Evolutionary conservation across 257 asterid species (phyloP).

Genomic region (Verbascum thapsus): DNA sequence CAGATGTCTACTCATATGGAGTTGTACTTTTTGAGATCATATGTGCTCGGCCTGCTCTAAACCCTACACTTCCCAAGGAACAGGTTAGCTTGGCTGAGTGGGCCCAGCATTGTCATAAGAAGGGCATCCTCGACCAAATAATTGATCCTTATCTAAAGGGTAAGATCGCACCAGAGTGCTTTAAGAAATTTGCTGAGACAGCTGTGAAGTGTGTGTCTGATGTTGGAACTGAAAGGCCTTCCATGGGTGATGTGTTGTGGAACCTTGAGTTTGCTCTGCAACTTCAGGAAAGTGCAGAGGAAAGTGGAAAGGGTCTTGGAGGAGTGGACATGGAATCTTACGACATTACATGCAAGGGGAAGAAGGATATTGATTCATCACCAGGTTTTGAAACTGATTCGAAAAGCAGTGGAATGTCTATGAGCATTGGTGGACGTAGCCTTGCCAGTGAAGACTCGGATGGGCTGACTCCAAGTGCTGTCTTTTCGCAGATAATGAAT

Average conservation of each 20-base stretch:
- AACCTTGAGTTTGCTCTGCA: constrained; percentile 90
- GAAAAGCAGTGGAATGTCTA: constrained; percentile 73
- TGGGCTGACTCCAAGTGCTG: constrained; percentile 90
- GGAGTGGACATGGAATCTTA: constrained; percentile 41
- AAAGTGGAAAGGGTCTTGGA: no score
- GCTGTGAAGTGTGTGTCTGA: constrained; percentile 87
- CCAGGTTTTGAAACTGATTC: constrained; percentile 72
- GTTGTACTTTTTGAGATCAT: constrained; percentile 79
- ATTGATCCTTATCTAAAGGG: constrained; percentile 85
- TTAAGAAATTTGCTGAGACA: constrained; percentile 80
- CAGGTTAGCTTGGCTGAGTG: constrained; percentile 93
- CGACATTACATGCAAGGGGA: constrained; percentile 51
- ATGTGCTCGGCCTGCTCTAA: constrained; percentile 88
- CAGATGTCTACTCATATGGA: constrained; percentile 80
- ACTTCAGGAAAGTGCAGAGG: constrained; percentile 94
- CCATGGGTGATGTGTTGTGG: constrained; percentile 96
- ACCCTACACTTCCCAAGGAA: constrained; percentile 82
- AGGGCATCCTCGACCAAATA: constrained; percentile 76
- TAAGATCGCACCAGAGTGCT: constrained; percentile 86
- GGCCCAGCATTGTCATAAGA: constrained; percentile 77
- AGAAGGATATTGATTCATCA: constrained; percentile 60
- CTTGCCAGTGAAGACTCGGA: constrained; percentile 91
- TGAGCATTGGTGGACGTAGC: constrained; percentile 94
- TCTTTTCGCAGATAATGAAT: constrained; percentile 94
- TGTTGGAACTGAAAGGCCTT: constrained; percentile 80